Evolutionary conservation across 805 yeast species (phyloP).

Genomic region (Yamadazyma scolyti): DNA sequence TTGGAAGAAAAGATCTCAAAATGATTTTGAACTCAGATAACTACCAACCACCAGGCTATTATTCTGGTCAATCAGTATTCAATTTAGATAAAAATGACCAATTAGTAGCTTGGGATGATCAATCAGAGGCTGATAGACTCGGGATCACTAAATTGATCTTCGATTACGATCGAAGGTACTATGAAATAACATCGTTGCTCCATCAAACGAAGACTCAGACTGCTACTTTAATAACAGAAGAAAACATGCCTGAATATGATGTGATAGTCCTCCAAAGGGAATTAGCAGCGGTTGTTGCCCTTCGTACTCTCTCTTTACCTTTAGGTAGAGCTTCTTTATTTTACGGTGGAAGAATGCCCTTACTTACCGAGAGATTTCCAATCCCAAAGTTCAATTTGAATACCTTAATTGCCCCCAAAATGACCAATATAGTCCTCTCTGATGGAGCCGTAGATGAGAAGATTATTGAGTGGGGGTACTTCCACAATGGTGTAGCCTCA

Average conservation of each 20-base stretch:
- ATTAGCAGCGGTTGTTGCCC: conserved; percentile 57
- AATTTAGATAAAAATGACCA: conserved; percentile 41
- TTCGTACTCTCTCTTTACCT: conserved; percentile 72
- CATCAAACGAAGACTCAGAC: conserved; percentile 68
- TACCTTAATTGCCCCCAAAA: conserved; percentile 60
- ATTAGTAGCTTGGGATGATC: conserved; percentile 64
- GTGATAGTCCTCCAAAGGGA: conserved; percentile 51
- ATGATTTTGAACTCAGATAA: conserved; percentile 18
- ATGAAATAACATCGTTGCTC: conserved; percentile 67
- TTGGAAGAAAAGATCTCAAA: conserved; percentile 66
- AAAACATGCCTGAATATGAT: conserved; percentile 51
- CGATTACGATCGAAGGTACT: conserved; percentile 72
- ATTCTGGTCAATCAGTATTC: conserved; percentile 16
- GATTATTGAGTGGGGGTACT: conserved; percentile 74
- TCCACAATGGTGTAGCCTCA: conserved; percentile 87
- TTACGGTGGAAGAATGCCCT: conserved; percentile 64
- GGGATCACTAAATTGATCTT: conserved; percentile 70
- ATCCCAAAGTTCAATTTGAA: conserved; percentile 72
- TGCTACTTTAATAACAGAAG: conserved; percentile 36
- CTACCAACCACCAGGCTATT: conserved; percentile 10
- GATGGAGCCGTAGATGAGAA: conserved; percentile 48
- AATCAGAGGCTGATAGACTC: conserved; percentile 64
- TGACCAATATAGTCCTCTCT: conserved; percentile 59
- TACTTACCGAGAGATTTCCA: conserved; percentile 80
- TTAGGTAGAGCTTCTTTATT: conserved; percentile 76